Conservation (phyloP, 345 rosid genomes). For the Moringa oleifera region DNA sequence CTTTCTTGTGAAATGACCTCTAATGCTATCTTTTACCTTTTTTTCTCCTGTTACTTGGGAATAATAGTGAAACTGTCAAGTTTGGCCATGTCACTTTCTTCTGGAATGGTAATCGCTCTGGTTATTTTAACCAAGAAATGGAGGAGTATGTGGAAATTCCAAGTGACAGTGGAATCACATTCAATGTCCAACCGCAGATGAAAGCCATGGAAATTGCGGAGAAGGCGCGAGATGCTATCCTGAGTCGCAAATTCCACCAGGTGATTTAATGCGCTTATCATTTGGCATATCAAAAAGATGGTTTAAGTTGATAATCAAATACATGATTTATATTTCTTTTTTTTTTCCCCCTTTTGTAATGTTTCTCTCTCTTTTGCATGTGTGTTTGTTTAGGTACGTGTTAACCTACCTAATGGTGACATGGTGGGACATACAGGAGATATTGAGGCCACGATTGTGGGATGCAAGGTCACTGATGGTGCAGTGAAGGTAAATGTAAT, state of each 20-base stretch:
- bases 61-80: conserved; percentile 84
- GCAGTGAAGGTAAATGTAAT: conserved; percentile 67
- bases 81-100: conserved; percentile 97
- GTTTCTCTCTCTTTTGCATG: no score
- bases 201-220: conserved; percentile 86
- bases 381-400: conserved; percentile 56
- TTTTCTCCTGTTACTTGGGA: no score
- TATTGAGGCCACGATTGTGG: conserved; percentile 72
- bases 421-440: conserved; percentile 99
- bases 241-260: conserved; percentile 81
- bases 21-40: no score
- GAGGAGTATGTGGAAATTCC: conserved; percentile 95
- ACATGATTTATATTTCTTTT: neutral
- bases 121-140: conserved; percentile 62
- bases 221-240: conserved; percentile 84
- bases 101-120: conserved; percentile 99
- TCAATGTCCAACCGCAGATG: conserved; percentile 92
- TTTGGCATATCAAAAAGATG: neutral
- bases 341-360: neutral
- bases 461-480: conserved; percentile 86
- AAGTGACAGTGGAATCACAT: conserved; percentile 86
- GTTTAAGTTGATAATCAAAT: neutral
- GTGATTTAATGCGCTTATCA: conserved; percentile 27
- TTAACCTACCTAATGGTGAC: conserved; percentile 86
- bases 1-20: neutral